Evolutionary conservation across 345 rosid genomes (phyloP).

Genomic region (Boechera divaricarpa): DNA sequence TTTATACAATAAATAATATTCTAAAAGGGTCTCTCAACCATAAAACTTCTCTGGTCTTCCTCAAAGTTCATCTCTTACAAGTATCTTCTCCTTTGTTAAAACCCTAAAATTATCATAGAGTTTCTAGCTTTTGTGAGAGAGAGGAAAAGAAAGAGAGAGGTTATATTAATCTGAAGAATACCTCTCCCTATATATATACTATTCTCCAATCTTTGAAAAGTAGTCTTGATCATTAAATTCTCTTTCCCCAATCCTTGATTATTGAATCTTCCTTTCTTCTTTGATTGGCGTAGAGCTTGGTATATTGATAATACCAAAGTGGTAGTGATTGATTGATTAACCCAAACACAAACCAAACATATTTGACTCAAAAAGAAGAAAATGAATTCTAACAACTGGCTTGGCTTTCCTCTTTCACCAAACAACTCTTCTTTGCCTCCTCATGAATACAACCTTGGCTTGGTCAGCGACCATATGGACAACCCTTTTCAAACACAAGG

Average conservation of each 20-base stretch:
- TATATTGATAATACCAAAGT: conserved; percentile 37
- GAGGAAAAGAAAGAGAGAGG: neutral
- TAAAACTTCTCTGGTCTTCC: conserved; percentile 41
- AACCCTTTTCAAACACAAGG: conserved; percentile 93
- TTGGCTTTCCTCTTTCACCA: conserved; percentile 93
- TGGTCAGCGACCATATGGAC: conserved; percentile 74
- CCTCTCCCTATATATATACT: conserved; percentile 30
- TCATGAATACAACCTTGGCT: conserved; percentile 82
- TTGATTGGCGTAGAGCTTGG: conserved; percentile 35
- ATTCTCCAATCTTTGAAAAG: conserved; percentile 39
- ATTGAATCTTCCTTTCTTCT: conserved; percentile 32
- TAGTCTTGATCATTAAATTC: conserved; percentile 35
- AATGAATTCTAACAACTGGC: conserved; percentile 99
- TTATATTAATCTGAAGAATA: conserved; percentile 29
- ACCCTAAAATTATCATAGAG: conserved; percentile 36
- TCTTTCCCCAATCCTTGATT: conserved; percentile 31
- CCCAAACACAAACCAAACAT: conserved; percentile 31
- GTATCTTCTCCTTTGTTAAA: conserved; percentile 34
- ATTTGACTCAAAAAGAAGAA: conserved; percentile 31
- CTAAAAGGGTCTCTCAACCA: conserved; percentile 27
- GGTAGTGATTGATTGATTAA: conserved; percentile 20
- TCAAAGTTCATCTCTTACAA: conserved; percentile 33
- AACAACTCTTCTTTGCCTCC: conserved; percentile 71
- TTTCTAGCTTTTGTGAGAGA: conserved; percentile 21
- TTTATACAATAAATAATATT: conserved; percentile 12